These are phyloP conservation scores for Rhodotorula sp. DNA, from an alignment of 1,284 basidiomycete species.

Conservation along the genomic window DNA sequence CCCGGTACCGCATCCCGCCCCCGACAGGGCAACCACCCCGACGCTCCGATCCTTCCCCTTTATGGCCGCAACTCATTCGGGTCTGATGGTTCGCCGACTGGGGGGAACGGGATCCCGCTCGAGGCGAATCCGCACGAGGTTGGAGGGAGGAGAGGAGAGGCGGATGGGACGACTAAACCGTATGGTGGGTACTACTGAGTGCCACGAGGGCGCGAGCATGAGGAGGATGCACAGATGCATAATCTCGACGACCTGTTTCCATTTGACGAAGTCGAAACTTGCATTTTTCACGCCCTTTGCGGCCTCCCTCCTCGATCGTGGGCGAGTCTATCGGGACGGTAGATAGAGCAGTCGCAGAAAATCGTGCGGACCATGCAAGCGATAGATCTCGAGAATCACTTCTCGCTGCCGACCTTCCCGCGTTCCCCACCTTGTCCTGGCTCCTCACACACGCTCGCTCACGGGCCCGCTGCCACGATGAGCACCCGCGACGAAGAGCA, in stretches of 20 bases:
- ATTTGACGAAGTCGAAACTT: no score
- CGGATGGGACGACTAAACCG: background rate
- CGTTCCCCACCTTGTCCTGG: background rate
- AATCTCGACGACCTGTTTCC: no score
- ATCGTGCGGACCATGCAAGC: background rate
- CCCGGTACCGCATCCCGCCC: background rate
- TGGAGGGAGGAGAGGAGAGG: background rate
- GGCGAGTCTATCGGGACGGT: background rate
- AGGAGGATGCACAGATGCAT: background rate
- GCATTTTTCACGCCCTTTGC: no score
- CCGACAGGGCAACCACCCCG: background rate
- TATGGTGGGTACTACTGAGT: background rate
- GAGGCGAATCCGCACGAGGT: background rate
- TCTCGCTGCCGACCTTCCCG: background rate
- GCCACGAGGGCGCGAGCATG: background rate
- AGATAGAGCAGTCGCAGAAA: no score
- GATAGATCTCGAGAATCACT: background rate
- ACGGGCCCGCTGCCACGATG: background rate
- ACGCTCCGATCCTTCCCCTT: background rate
- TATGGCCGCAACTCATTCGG: background rate
- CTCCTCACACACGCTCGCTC: background rate
- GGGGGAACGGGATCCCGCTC: background rate
- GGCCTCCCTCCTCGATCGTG: background rate
- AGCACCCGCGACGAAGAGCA: constrained; percentile 15
- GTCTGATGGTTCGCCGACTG: background rate